phyloP scores from a whole-genome alignment of 805 yeast genomes.

The Spathaspora sp. region DNA sequence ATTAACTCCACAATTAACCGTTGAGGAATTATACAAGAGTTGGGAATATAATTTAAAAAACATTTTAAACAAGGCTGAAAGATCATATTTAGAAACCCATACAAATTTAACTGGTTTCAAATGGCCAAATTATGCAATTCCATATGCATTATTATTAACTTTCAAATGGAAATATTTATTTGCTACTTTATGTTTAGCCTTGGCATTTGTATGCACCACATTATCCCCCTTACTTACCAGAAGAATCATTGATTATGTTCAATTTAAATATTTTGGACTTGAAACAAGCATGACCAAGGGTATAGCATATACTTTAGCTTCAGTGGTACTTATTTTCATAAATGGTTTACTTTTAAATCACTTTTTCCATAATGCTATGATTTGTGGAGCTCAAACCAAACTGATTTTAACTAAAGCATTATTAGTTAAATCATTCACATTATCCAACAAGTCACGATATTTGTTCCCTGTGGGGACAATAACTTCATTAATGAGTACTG shows the following conservation, averaged over 20 bases:
- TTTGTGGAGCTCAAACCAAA: conserved; percentile 40
- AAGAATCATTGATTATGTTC: conserved; percentile 63
- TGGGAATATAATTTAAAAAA: conserved; percentile 23
- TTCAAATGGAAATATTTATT: conserved; percentile 43
- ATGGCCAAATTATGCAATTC: conserved; percentile 39
- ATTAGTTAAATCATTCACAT: conserved; percentile 35
- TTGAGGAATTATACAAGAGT: conserved; percentile 29
- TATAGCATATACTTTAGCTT: conserved; percentile 73
- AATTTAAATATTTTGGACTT: conserved; percentile 42
- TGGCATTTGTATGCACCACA: conserved; percentile 48
- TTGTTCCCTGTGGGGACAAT: conserved; percentile 36
- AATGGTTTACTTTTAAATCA: conserved; percentile 41
- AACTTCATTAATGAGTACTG: conserved; percentile 41
- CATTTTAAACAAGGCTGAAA: conserved; percentile 16
- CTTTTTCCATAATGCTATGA: conserved; percentile 39
- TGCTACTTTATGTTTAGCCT: conserved; percentile 38
- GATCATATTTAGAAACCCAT: conserved; percentile 16
- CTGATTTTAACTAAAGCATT: conserved; percentile 37
- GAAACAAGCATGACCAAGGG: conserved; percentile 51
- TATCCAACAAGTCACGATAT: conserved; percentile 30
- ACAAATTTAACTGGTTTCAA: conserved; percentile 22
- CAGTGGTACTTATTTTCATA: conserved; percentile 50
- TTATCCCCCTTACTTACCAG: conserved; percentile 66
- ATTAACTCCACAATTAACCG: conserved; percentile 32
- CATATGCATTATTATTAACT: conserved; percentile 46